Evolutionary conservation across 768 basidiomycete genomes (phyloP), one percentile per base, ranked within the genome.

Genomic region (Hygrophorus pudorinus): DNA sequence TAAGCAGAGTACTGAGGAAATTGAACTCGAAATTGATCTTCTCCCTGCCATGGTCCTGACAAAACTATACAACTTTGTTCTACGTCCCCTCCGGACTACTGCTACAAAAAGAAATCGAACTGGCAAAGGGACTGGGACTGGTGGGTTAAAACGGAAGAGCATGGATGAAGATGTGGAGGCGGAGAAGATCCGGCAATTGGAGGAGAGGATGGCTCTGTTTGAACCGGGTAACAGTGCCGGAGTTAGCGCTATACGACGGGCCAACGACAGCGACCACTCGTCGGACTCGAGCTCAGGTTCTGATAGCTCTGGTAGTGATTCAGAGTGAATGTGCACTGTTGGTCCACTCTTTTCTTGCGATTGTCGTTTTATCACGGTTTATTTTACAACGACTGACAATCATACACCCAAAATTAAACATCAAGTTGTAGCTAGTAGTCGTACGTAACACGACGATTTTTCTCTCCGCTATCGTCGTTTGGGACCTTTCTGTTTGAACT

Each of bases 151-250:
- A 62, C 81, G 91, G 46, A 91, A 92, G 73, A 88, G 85, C 58
- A 93, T 97, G 87, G 91, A 97, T 58, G 92, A 98, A 66, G 87
- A 90, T 51, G 85, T 84, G 28, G 94, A 99, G 65, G 85, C 88
- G 6, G 91, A 90, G 68, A 90, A 93, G 70, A 99, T 99, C 57
- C 77, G 85, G 41, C 73, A 79, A 60, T 73, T 99, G 34, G 94
- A 99, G 64, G 81, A 81, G 54, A 81, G 89, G 49, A 81, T 97
- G 69, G 73, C 76, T 21, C 72, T 87, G 24, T 93, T 98, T 59
- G 84, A 91, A 24, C 24, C 24, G 41, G 70, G 77, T 48, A 70
- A 70, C 30, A 65, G 68, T 33, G 67, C 65, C 39, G 67, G 62
- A 32, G 56, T 60, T 8, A n/a, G 18, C 10, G 32, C 30, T 17